Conservation (phyloP, 78 protist genomes). For the Paulinella micropora region DNA sequence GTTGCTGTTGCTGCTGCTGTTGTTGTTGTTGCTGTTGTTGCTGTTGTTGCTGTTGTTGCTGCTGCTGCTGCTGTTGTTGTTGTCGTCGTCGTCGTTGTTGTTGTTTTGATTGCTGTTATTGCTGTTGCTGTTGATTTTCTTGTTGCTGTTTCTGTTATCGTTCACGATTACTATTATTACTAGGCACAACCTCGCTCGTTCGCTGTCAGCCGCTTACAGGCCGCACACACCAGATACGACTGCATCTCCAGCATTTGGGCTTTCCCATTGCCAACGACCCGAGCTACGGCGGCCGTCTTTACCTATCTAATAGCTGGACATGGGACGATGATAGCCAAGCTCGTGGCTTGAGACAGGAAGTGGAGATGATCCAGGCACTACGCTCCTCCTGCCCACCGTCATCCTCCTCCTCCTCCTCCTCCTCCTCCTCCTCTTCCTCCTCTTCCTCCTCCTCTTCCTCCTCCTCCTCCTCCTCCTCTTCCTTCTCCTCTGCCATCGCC, state of each 20-base stretch:
- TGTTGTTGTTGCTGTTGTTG: neutral
- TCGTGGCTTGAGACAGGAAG: too few relatives aligned
- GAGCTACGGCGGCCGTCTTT: conserved; percentile 25
- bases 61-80: neutral
- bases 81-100: neutral
- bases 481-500: neutral
- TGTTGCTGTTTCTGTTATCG: neutral
- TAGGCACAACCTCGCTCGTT: conserved; percentile 13
- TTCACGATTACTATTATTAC: neutral
- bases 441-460: too few relatives aligned
- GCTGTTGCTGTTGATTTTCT: too few relatives aligned
- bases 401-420: too few relatives aligned
- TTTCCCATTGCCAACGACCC: conserved; percentile 67
- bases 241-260: conserved; percentile 58
- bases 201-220: conserved; percentile 62
- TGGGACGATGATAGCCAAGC: too few relatives aligned
- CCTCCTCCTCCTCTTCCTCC: too few relatives aligned
- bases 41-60: neutral
- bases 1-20: neutral
- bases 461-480: too few relatives aligned
- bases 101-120: neutral
- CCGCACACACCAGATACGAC: conserved; percentile 73
- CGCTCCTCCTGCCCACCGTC: too few relatives aligned
- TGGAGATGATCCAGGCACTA: too few relatives aligned
- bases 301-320: too few relatives aligned